Percentiles rank a stretch among this genome's conserved stretches.
These are phyloP conservation scores for Cucumis melo DNA, from an alignment of 306 rosid genomes.

Conservation along the genomic window DNA sequence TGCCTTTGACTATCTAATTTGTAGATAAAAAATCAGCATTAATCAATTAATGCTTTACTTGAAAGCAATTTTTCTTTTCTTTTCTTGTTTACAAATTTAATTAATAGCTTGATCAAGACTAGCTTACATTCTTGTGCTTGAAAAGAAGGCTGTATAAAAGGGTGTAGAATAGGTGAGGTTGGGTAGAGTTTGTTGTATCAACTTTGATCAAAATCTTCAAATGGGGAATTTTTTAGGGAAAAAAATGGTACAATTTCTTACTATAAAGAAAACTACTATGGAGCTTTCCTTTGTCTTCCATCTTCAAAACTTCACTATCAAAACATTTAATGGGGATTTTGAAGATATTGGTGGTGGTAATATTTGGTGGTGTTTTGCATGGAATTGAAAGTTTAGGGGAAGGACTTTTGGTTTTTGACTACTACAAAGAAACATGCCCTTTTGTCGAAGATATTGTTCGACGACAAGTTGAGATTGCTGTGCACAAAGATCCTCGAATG, in stretches of 20 bases:
- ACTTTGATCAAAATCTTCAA: constrained; percentile 21
- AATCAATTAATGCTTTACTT: not conserved
- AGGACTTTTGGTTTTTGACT: constrained; percentile 36
- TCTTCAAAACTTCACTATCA: constrained; percentile 8
- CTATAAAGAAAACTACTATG: not conserved
- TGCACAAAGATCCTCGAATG: constrained; percentile 58
- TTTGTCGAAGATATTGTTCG: constrained; percentile 56
- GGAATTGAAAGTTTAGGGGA: constrained; percentile 10
- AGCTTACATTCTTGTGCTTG: not conserved
- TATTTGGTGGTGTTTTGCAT: constrained; percentile 14
- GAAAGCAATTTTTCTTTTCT: not conserved
- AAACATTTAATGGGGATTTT: constrained; percentile 21
- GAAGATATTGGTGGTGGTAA: constrained; percentile 9
- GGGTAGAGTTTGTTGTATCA: constrained; percentile 65
- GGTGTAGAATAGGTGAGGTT: not conserved
- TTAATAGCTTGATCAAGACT: not conserved
- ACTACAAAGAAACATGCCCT: constrained; percentile 63
- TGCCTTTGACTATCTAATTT: not conserved
- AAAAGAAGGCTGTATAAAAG: not conserved
- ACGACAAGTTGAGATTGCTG: constrained; percentile 38
- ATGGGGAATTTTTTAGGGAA: not conserved
- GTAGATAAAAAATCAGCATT: not conserved
- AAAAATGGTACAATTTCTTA: not conserved
- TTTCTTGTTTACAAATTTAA: not conserved
- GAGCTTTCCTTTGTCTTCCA: not conserved